Conservation (phyloP, 1,139 yeast genomes). For the Lodderomyces jiufengensis region DNA sequence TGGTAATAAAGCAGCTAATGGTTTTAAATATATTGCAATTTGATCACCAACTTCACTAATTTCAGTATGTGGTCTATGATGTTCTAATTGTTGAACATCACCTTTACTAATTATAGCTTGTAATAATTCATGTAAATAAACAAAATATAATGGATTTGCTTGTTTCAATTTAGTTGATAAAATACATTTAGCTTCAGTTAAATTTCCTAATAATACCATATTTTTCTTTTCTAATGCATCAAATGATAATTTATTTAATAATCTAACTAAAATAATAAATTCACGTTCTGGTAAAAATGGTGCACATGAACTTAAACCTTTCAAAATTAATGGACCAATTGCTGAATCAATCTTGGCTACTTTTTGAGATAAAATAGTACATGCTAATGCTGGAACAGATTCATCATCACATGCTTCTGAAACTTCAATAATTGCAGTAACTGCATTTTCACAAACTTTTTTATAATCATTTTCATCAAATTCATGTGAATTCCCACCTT, state of each 20-base stretch:
- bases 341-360: slow-evolving; percentile 42
- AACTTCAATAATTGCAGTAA: slow-evolving; percentile 69
- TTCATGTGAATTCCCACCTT: slow-evolving; percentile 14
- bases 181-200: slow-evolving; percentile 47
- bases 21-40: slow-evolving; percentile 64
- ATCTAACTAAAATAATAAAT: slow-evolving; percentile 49
- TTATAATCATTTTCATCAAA: slow-evolving; percentile 30
- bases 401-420: slow-evolving; percentile 69
- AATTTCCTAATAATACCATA: slow-evolving; percentile 29
- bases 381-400: slow-evolving; percentile 74
- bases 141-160: slow-evolving; percentile 46
- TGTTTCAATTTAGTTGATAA: slow-evolving; percentile 48
- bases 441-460: slow-evolving; percentile 55
- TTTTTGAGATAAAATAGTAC: slow-evolving; percentile 82
- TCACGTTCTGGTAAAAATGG: slow-evolving; percentile 58
- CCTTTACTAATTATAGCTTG: slow-evolving; percentile 72
- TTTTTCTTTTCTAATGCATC: slow-evolving; percentile 35
- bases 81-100: slow-evolving; percentile 75
- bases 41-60: slow-evolving; percentile 75
- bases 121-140: slow-evolving; percentile 65
- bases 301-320: slow-evolving; percentile 58
- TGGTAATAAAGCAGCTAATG: slow-evolving; percentile 76
- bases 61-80: slow-evolving; percentile 77
- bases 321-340: slow-evolving; percentile 43
- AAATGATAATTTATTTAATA: slow-evolving; percentile 38